Percentiles rank a stretch among this genome's conserved stretches.
Conservation (phyloP, 139 green algal genomes). For the Coelastrella sp. region DNA sequence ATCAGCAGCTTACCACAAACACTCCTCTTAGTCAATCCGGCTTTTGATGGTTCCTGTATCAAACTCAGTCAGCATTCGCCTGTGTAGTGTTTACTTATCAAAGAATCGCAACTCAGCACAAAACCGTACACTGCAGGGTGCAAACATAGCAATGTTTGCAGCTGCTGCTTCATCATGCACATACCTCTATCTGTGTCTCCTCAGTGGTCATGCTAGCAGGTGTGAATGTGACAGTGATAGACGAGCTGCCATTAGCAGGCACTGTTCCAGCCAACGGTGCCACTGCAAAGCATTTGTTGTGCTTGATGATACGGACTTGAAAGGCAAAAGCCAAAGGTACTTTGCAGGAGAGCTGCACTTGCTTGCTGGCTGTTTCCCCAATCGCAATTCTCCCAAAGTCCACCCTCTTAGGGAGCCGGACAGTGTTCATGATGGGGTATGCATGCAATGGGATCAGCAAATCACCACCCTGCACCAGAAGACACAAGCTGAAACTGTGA, state of each 20-base stretch:
- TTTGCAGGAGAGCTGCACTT: conserved; percentile 36
- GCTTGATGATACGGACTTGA: conserved; percentile 3
- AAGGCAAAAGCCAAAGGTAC: conserved; percentile 20
- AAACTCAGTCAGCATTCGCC: no score
- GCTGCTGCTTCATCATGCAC: background rate
- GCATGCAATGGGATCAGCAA: conserved; percentile 47
- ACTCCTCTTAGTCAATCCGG: no score
- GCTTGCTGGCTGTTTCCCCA: conserved; percentile 6
- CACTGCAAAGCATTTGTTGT: conserved; percentile 33
- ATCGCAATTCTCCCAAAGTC: conserved; percentile 38
- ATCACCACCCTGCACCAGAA: conserved; percentile 12
- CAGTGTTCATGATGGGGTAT: conserved; percentile 15
- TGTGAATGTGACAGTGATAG: conserved; percentile 23
- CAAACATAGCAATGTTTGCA: no score
- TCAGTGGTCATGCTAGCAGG: background rate
- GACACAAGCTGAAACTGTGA: no score
- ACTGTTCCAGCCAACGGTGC: background rate
- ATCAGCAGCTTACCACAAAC: background rate
- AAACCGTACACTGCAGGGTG: no score
- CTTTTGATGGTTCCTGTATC: no score
- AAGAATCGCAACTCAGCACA: no score
- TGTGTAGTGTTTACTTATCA: no score
- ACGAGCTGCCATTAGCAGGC: conserved; percentile 21
- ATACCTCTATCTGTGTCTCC: conserved; percentile 35
- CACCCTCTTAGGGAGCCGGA: conserved; percentile 11